Base-by-base conservation (phyloP, 2,329 filamentous ascomycete genomes). In the Lasiodiplodia citricola region DNA sequence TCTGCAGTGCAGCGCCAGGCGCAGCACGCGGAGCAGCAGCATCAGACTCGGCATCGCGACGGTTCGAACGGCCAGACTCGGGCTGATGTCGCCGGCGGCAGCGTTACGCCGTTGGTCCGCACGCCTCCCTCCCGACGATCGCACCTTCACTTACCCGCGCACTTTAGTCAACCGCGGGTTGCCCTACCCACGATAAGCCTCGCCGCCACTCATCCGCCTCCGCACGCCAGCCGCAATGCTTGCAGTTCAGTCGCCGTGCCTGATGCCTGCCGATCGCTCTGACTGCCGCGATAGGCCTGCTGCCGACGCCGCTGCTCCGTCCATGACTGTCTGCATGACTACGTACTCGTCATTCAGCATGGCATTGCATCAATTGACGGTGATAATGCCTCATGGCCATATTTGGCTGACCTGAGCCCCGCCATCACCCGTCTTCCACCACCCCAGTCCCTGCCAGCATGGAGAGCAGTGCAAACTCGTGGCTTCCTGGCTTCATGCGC, bases 161-260 rank as follows among this genome's bases (percentile, higher is more conserved):
- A 64, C 70, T 73, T 79, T 79, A 78, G 77, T 79, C 76, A 79
- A 75, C 69, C 54, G 35, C 63, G 41, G 56, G 21, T 44, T 13
- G 25, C 64, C 74, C 73, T 75, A 75, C 74, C 41, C 71, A 72
- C 68, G 77, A 79, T 79, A 79, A 79, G 75, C 63, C 73, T 72
- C 74, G 72, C 69, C 70, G 71, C 70, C 67, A 64, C 72, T 74
- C 31, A 62, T 62, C 65, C 38, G 64, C n/a, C 41, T 31, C 41
- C 38, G 57, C 54, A 56, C 54, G 28, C 54, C 25, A 21, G 28
- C 1, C 28, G 11, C 28, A 38, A 31, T 37, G 55, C 37, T 38
- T 21, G 31, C 25, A 10, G 14, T 21, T 69, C 56, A 23, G 25
- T 31, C 16, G 14, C 41, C 58, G n/a, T 52, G 44, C 60, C 44